Percentiles rank a stretch among this genome's conserved stretches.
phyloP scores from a whole-genome alignment of 2,329 filamentous ascomycete genomes.

The Leptographium lundbergii region DNA sequence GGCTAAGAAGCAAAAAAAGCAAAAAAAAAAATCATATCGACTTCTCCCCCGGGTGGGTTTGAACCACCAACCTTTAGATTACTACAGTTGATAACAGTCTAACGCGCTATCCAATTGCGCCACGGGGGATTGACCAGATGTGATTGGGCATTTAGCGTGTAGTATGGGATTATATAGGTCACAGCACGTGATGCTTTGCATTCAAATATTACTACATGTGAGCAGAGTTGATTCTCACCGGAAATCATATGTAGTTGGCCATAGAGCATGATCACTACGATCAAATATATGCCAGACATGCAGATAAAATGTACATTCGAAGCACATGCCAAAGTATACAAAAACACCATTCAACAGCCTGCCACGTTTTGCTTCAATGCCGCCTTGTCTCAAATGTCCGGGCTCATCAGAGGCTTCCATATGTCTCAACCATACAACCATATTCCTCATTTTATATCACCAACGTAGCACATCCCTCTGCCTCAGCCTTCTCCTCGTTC shows the following conservation, averaged over 20 bases:
- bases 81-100: constrained; percentile 2
- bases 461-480: not conserved
- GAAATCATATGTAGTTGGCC: too few relatives aligned
- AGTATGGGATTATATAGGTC: not conserved
- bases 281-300: too few relatives aligned
- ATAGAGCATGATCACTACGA: too few relatives aligned
- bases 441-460: not conserved
- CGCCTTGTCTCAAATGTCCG: not conserved
- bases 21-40: not conserved
- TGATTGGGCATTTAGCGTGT: not conserved
- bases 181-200: too few relatives aligned
- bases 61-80: constrained; percentile 6
- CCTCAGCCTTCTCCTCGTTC: not conserved
- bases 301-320: too few relatives aligned
- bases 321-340: too few relatives aligned
- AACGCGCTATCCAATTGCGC: constrained; percentile 8
- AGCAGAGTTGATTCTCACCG: not conserved
- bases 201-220: too few relatives aligned
- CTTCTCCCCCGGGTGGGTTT: constrained; percentile 4
- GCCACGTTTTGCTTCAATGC: not conserved
- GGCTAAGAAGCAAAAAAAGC: not conserved
- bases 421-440: not conserved
- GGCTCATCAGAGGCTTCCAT: not conserved
- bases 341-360: not conserved
- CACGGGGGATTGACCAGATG: constrained; percentile 1